Percentiles rank a stretch among this genome's conserved stretches.
These are phyloP conservation scores for Aphanomyces astaci DNA, from an alignment of 352 stramenopile genomes.

Conservation along the genomic window DNA sequence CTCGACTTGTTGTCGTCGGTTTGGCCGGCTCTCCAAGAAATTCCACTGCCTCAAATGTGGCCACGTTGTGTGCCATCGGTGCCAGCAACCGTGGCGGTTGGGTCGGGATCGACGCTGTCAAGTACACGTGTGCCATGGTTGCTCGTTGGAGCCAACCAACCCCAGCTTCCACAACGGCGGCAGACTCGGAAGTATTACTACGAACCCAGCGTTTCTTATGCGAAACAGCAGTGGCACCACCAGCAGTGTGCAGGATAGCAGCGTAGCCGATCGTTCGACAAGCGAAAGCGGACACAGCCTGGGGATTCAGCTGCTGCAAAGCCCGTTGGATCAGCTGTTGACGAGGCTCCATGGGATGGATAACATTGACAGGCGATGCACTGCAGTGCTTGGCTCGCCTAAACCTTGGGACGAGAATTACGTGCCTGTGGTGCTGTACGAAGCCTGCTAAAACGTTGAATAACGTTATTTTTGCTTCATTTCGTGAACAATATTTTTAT, in stretches of 20 bases:
- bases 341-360: no score
- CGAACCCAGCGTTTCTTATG: background rate
- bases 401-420: no score
- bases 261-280: background rate
- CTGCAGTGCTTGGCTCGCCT: no score
- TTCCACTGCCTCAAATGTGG: slow-evolving; percentile 11
- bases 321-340: background rate
- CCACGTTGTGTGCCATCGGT: slow-evolving; percentile 13
- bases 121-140: background rate
- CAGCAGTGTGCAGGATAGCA: background rate
- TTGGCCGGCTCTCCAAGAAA: background rate
- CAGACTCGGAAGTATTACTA: no score
- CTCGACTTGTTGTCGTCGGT: background rate
- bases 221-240: background rate
- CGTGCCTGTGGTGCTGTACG: background rate
- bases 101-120: background rate
- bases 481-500: no score
- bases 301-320: background rate
- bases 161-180: no score
- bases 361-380: no score
- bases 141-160: background rate
- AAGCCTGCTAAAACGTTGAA: background rate
- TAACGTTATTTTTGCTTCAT: background rate
- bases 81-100: background rate
- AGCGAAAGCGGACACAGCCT: background rate